These are phyloP conservation scores for Colletotrichum plurivorum DNA, from an alignment of 2,329 filamentous ascomycete genomes.

Conservation along the genomic window DNA sequence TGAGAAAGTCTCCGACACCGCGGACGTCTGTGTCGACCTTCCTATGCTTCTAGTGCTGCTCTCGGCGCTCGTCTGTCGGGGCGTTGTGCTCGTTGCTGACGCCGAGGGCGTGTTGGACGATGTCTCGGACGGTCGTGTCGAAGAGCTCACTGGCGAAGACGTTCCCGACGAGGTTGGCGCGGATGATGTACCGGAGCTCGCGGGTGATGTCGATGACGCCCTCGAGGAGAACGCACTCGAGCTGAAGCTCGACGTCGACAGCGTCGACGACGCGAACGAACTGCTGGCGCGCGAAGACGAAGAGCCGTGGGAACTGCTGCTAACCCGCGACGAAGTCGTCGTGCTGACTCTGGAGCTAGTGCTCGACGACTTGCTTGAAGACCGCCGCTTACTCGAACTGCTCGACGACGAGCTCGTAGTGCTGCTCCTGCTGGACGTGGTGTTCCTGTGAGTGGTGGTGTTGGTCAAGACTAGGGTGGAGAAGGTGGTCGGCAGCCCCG, in stretches of 20 bases:
- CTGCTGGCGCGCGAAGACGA: background rate
- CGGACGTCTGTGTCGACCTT: conserved; percentile 15
- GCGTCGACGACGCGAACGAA: background rate
- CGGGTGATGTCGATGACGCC: background rate
- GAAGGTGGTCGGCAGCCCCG: conserved; percentile 9
- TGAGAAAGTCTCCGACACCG: conserved; percentile 2
- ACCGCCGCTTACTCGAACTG: background rate
- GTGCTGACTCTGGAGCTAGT: background rate
- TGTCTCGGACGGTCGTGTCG: background rate
- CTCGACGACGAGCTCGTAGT: background rate
- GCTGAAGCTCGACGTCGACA: background rate
- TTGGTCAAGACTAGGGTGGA: background rate
- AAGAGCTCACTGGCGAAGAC: background rate
- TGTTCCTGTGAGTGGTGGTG: conserved; percentile 5
- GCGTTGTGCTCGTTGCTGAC: conserved; percentile 1
- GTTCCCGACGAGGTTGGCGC: background rate
- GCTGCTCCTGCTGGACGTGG: background rate
- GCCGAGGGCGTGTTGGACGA: conserved; percentile 1
- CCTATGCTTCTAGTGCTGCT: conserved; percentile 9
- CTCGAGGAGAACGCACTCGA: background rate
- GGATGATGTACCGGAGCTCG: background rate
- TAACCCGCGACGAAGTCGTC: background rate
- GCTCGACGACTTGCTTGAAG: conserved; percentile 6
- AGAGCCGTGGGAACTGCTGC: background rate
- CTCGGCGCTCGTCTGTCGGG: background rate